These are phyloP conservation scores for Backusella morwellensis DNA, from an alignment of 192 early-diverging fungal species.

Conservation along the genomic window DNA sequence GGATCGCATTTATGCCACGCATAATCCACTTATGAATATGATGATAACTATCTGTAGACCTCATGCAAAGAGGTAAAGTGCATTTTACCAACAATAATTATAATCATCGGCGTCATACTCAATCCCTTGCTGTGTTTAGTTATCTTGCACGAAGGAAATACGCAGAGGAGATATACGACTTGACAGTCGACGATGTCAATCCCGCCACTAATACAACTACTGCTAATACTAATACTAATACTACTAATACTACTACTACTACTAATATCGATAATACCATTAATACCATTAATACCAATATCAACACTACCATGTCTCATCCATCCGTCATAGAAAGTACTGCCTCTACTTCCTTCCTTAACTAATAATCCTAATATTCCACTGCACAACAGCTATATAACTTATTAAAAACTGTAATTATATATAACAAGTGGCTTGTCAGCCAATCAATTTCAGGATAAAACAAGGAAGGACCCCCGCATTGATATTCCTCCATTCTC, in stretches of 20 bases:
- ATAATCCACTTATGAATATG: constrained; percentile 47
- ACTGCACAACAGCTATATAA: background rate
- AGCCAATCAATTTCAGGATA: background rate
- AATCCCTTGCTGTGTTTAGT: background rate
- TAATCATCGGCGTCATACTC: background rate
- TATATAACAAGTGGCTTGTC: background rate
- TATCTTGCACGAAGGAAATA: constrained; percentile 17
- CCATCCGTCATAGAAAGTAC: background rate
- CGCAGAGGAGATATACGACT: constrained; percentile 7
- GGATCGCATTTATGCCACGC: constrained; percentile 48
- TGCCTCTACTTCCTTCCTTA: background rate
- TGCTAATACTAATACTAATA: background rate
- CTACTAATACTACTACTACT: background rate
- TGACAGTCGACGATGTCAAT: background rate
- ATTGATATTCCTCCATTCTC: background rate
- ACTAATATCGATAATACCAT: background rate
- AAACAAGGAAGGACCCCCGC: background rate
- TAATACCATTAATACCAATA: background rate
- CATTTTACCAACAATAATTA: background rate
- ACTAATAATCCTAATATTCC: background rate
- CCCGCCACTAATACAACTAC: background rate
- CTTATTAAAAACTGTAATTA: background rate
- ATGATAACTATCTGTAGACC: constrained; percentile 55
- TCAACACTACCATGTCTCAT: background rate
- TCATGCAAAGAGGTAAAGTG: constrained; percentile 43